Evolutionary conservation across 163 green algal species (phyloP).

Genomic region (Chlorella variabilis): DNA sequence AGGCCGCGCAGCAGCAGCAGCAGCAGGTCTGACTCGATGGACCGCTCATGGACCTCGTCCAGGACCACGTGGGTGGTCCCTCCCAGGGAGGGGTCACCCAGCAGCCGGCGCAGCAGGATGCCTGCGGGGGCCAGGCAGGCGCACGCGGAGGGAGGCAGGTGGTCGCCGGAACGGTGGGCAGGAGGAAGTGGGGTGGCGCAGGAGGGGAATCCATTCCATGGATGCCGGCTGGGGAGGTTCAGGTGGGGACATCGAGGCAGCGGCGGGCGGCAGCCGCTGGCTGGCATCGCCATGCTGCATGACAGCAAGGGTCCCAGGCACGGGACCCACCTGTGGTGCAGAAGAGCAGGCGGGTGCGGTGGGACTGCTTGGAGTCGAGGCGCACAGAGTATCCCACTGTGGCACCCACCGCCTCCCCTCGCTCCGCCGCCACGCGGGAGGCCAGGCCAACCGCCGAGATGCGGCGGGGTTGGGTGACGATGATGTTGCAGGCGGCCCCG

Average conservation of each 20-base stretch:
- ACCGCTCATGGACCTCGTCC: slow-evolving; percentile 91
- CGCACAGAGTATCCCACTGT: slow-evolving; percentile 85
- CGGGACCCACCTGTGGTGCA: slow-evolving; percentile 86
- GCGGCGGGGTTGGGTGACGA: slow-evolving; percentile 89
- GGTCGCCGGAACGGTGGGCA: no score
- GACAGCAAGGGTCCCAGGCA: no score
- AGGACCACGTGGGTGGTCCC: slow-evolving; percentile 85
- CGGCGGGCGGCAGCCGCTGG: no score
- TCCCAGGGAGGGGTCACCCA: slow-evolving; percentile 66
- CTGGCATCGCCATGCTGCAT: no score
- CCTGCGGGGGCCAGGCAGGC: no score
- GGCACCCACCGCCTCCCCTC: slow-evolving; percentile 64
- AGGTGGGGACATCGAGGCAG: no score
- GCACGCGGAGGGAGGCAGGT: no score
- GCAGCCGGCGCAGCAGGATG: slow-evolving; percentile 85
- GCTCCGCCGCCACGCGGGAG: slow-evolving; percentile 74
- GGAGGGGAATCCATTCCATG: no score
- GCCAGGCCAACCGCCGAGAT: slow-evolving; percentile 75
- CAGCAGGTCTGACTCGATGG: slow-evolving; percentile 88
- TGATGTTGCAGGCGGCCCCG: slow-evolving; percentile 79
- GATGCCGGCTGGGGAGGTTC: no score
- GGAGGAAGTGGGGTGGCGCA: no score
- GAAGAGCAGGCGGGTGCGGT: slow-evolving; percentile 90
- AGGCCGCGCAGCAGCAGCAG: slow-evolving; percentile 88
- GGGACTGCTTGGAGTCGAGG: slow-evolving; percentile 72